phyloP scores from a whole-genome alignment of 2,329 filamentous ascomycete genomes.

The Hypoxylon sp. region DNA sequence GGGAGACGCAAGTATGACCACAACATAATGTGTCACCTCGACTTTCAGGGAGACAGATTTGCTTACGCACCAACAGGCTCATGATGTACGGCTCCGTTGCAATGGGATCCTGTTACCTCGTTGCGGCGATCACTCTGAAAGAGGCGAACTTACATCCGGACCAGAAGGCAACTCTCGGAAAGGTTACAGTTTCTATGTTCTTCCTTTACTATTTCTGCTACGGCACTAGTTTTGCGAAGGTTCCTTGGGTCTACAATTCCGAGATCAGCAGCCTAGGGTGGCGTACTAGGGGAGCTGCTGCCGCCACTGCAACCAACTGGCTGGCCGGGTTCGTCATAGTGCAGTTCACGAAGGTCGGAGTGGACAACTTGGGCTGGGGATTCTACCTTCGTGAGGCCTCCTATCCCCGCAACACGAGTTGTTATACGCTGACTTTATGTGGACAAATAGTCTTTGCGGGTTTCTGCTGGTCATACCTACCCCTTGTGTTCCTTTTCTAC shows the following conservation, averaged over 20 bases:
- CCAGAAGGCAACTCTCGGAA: slow-evolving; percentile 29
- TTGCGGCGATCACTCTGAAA: slow-evolving; percentile 39
- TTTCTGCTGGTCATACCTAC: slow-evolving; percentile 56
- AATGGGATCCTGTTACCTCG: slow-evolving; percentile 39
- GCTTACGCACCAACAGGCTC: slow-evolving; percentile 31
- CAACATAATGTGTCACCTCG: not conserved
- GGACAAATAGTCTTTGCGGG: slow-evolving; percentile 62
- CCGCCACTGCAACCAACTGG: slow-evolving; percentile 56
- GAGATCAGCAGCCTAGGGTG: slow-evolving; percentile 57
- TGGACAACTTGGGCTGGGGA: slow-evolving; percentile 62
- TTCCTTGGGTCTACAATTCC: slow-evolving; percentile 48
- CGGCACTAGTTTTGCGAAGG: slow-evolving; percentile 47
- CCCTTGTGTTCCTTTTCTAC: slow-evolving; percentile 64
- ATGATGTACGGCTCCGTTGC: slow-evolving; percentile 42
- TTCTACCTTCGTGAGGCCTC: slow-evolving; percentile 57
- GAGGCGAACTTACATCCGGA: slow-evolving; percentile 37
- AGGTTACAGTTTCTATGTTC: slow-evolving; percentile 50
- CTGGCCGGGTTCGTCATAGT: slow-evolving; percentile 55
- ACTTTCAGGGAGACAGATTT: not conserved
- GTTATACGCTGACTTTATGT: slow-evolving; percentile 5
- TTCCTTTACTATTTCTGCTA: slow-evolving; percentile 54
- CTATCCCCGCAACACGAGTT: slow-evolving; percentile 53
- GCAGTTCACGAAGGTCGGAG: slow-evolving; percentile 54
- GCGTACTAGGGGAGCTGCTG: slow-evolving; percentile 54
- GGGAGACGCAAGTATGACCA: slow-evolving; percentile 38